Evolutionary conservation across 75 land plant species (phyloP), one percentile per base, ranked within the genome.

Genomic region (Selaginella tamariscina): DNA sequence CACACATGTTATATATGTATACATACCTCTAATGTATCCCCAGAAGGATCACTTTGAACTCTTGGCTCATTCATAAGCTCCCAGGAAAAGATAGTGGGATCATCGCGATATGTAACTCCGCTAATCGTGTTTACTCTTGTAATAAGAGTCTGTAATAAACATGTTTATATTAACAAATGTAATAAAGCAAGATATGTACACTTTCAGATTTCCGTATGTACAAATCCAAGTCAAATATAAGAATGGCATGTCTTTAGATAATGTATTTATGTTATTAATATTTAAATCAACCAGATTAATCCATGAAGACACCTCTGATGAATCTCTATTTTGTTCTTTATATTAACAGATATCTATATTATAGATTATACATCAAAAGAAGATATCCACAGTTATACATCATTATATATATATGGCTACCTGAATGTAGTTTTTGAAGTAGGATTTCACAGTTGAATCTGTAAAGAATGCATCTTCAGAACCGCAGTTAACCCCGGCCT

Each of bases 21-120:
- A n/a, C 62, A 9, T 59, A n/a, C 62, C 26, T 59, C 27, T 2
- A 59, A 9, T 2, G 26, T 59, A 8, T 59, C 21, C 8, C 62
- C 62, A n/a, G 62, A 59, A 9, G 26, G 23, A 59, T 59, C 62
- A n/a, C 26, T 59, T 2, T 8, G 26, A n/a, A 39, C 15, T 39
- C 62, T 21, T 8, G 62, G 62, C 62, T 59, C 62, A n/a, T 59
- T 59, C 62, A 59, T 59, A 8, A 59, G 62, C 26, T 59, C 62
- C 62, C 62, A 59, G 8, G 62, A 5, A 26, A 59, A 59, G 26
- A 59, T 59, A 2, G 62, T 59, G 8, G 62, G 62, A n/a, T 59
- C 62, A 21, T 59, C 62, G 23, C 62, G 62, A n/a, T 59, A 59
- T 2, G 62, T n/a, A 8, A 59, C 8, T n/a, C 21, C 21, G 26